phyloP scores from a whole-genome alignment of 2,329 filamentous ascomycete genomes.

The Huntiella bhutanensis region DNA sequence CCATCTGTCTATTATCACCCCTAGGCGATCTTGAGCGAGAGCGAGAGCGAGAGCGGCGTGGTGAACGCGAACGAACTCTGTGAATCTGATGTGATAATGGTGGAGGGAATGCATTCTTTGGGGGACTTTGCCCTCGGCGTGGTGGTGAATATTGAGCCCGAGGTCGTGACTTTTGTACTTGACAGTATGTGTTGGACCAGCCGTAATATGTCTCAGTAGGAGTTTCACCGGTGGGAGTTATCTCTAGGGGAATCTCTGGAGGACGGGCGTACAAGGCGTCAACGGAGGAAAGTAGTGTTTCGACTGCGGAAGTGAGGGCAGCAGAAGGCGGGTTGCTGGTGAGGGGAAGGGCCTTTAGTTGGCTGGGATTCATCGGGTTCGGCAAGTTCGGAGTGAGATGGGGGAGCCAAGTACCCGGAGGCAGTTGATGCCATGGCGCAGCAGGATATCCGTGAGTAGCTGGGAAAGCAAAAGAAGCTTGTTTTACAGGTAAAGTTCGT shows the following conservation, averaged over 20 bases:
- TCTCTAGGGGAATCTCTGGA: slow-evolving; percentile 21
- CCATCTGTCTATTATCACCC: slow-evolving; percentile 15
- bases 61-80: slow-evolving; percentile 13
- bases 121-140: too few species aligned
- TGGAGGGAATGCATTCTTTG: too few species aligned
- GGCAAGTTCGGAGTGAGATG: slow-evolving; percentile 60
- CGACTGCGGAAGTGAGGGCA: slow-evolving; percentile 47
- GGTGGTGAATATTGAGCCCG: background rate
- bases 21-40: slow-evolving; percentile 15
- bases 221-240: slow-evolving; percentile 19
- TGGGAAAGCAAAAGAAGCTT: slow-evolving; percentile 52
- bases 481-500: slow-evolving; percentile 21
- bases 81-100: background rate
- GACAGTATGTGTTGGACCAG: slow-evolving; percentile 37
- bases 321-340: slow-evolving; percentile 48
- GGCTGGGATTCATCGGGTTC: slow-evolving; percentile 50
- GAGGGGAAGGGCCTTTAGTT: slow-evolving; percentile 55
- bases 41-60: slow-evolving; percentile 10
- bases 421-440: slow-evolving; percentile 63
- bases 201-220: slow-evolving; percentile 53
- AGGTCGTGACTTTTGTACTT: background rate
- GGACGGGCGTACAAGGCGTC: slow-evolving; percentile 39
- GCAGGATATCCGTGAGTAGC: slow-evolving; percentile 56
- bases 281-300: slow-evolving; percentile 48
- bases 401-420: slow-evolving; percentile 63